A percentile compares a stretch with the other conserved stretches of the same genome.
Conservation (phyloP, 768 basidiomycete species). For the Hebeloma cylindrosporum region DNA sequence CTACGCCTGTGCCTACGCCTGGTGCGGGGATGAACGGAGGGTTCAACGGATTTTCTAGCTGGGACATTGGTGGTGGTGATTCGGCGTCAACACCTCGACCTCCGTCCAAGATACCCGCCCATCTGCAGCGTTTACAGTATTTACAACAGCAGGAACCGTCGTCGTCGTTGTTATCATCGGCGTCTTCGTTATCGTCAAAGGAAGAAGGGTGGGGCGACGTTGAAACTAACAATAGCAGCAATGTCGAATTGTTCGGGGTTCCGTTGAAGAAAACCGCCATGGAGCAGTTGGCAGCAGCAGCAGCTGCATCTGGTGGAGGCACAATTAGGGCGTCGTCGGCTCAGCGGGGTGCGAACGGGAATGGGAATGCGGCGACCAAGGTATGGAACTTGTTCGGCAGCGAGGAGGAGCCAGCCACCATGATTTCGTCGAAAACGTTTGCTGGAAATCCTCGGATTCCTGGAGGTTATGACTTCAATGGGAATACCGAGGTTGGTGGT, state of each 20-base stretch:
- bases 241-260: conserved; percentile 4
- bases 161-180: no score
- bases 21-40: conserved; percentile 5
- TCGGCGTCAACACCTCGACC: conserved; percentile 24
- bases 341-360: conserved; percentile 5
- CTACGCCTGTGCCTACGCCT: neutral
- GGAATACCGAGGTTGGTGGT: conserved; percentile 10
- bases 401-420: conserved; percentile 2
- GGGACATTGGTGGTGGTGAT: neutral
- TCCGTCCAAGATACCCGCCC: conserved; percentile 23
- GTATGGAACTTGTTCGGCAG: conserved; percentile 23
- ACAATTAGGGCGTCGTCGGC: conserved; percentile 4
- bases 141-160: no score
- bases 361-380: conserved; percentile 20
- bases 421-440: neutral
- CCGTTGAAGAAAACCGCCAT: conserved; percentile 5
- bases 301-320: conserved; percentile 7
- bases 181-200: no score
- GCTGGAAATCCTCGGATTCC: conserved; percentile 13
- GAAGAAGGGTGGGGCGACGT: no score
- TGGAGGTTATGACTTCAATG: conserved; percentile 20
- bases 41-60: conserved; percentile 2
- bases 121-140: conserved; percentile 20
- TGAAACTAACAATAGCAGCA: conserved; percentile 4
- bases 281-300: conserved; percentile 10